Percentiles rank a stretch among this genome's conserved stretches.
These are phyloP conservation scores for Parascedosporium putredinis DNA, from an alignment of 2,329 filamentous ascomycete species.

Conservation along the genomic window DNA sequence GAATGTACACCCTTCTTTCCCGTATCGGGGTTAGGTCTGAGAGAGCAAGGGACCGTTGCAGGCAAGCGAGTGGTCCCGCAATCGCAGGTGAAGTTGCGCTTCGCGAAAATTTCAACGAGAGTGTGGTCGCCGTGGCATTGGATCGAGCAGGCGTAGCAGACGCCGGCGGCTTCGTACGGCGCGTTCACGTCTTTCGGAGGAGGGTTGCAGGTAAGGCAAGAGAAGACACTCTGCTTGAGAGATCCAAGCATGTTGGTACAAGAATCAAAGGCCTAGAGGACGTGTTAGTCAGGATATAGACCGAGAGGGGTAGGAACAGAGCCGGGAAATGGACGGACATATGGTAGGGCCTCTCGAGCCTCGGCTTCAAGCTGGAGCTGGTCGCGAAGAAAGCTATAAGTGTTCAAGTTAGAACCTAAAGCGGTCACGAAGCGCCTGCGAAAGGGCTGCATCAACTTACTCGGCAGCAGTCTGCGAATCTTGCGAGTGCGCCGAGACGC, in stretches of 20 bases:
- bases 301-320: neutral
- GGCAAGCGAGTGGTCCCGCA: conserved; percentile 80
- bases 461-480: conserved; percentile 65
- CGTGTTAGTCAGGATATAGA: conserved; percentile 13
- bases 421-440: too few species aligned
- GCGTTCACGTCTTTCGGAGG: conserved; percentile 48
- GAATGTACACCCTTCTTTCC: conserved; percentile 67
- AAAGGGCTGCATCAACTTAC: conserved; percentile 35
- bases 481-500: conserved; percentile 49
- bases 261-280: conserved; percentile 4
- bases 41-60: conserved; percentile 57
- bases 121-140: conserved; percentile 93
- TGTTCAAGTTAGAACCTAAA: neutral
- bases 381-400: conserved; percentile 65
- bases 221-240: conserved; percentile 79
- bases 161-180: conserved; percentile 62
- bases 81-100: conserved; percentile 92
- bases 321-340: conserved; percentile 47
- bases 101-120: conserved; percentile 90
- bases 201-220: conserved; percentile 89
- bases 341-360: conserved; percentile 87
- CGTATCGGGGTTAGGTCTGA: conserved; percentile 63
- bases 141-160: conserved; percentile 96
- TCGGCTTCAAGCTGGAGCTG: conserved; percentile 90
- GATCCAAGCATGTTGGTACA: conserved; percentile 80